Evolutionary conservation across 148 eudicot genomes (phyloP), one percentile per base, ranked within the genome.

Genomic region (Cornus florida): DNA sequence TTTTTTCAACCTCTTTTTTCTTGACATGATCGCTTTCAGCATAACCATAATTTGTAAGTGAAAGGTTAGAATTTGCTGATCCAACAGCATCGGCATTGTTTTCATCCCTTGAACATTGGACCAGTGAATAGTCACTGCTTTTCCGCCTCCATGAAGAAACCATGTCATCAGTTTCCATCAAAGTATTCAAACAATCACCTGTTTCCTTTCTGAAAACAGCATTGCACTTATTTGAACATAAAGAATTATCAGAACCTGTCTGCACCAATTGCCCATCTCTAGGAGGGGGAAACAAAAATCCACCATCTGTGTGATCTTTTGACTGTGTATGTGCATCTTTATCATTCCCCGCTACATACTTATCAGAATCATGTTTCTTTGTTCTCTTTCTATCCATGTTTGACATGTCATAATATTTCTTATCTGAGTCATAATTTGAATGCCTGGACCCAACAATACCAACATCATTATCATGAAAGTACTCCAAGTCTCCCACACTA

Each of bases 271-370:
- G 80, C 69, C 86, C 89, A 84, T 90, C 93, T 88, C 87, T 80
- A 39, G 97, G 92, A 86, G 92, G 95, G 75, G 90, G 91, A 82
- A 96, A 96, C 19, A 94, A 91, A 80, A 93, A 96, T 33, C 92
- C 97, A 39, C 80, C 87, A 71, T 94, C 97, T 38, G 78, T 79
- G 78, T 72, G 84, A 78, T 84, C 84, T 73, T 83, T 89, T 76
- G 79, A 79, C 73, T 81, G 87, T 33, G 70, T 71, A 79, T 77
- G 73, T 57, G 78, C 78, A 81, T 78, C 88, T 78, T 79, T 86
- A 68, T 83, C 84, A 81, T 78, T 82, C 65, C 62, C 82, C 77
- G 68, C 69, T 65, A 83, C 53, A 77, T 78, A 74, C 85, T 87
- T 89, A 78, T 85, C 90, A 79, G 79, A 73, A 70, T 81, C 88